These are phyloP conservation scores for Ceratocystis destructans DNA, from an alignment of 2,329 filamentous ascomycete genomes.

Conservation along the genomic window DNA sequence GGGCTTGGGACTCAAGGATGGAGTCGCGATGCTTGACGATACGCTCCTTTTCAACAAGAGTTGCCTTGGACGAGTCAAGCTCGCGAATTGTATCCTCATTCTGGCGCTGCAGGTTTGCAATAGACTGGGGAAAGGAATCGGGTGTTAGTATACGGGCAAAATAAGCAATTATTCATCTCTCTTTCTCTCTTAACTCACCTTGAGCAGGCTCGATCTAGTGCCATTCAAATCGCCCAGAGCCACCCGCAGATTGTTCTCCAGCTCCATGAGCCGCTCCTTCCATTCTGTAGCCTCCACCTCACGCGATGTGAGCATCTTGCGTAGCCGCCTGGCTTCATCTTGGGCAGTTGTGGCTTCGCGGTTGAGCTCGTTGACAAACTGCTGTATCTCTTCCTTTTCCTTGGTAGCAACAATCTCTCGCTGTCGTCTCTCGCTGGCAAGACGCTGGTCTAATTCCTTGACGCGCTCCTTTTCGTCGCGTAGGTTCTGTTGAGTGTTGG, in stretches of 20 bases:
- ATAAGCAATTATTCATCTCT: background rate
- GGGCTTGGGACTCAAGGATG: conserved; percentile 72
- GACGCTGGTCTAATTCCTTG: conserved; percentile 57
- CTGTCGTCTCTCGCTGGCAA: conserved; percentile 69
- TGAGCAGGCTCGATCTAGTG: conserved; percentile 71
- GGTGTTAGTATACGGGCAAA: background rate
- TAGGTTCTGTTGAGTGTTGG: conserved; percentile 64
- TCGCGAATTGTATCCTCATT: conserved; percentile 73
- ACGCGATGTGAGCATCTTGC: conserved; percentile 67
- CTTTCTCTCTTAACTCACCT: conserved; percentile 36
- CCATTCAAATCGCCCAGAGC: conserved; percentile 78
- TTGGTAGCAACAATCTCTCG: conserved; percentile 72
- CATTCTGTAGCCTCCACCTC: conserved; percentile 83
- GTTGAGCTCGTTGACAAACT: conserved; percentile 85
- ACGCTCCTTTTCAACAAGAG: conserved; percentile 78
- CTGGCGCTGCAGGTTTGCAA: conserved; percentile 76
- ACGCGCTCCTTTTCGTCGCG: conserved; percentile 70
- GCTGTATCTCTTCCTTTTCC: conserved; percentile 91
- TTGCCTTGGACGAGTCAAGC: conserved; percentile 61
- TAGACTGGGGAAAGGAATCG: conserved; percentile 39
- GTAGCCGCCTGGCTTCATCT: conserved; percentile 70
- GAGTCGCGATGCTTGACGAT: conserved; percentile 80
- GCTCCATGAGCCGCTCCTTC: conserved; percentile 79
- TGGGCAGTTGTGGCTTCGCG: conserved; percentile 66
- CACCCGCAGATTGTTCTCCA: conserved; percentile 78